Conservation (phyloP, 768 basidiomycete species). For the Leccinum subtestaceum region DNA sequence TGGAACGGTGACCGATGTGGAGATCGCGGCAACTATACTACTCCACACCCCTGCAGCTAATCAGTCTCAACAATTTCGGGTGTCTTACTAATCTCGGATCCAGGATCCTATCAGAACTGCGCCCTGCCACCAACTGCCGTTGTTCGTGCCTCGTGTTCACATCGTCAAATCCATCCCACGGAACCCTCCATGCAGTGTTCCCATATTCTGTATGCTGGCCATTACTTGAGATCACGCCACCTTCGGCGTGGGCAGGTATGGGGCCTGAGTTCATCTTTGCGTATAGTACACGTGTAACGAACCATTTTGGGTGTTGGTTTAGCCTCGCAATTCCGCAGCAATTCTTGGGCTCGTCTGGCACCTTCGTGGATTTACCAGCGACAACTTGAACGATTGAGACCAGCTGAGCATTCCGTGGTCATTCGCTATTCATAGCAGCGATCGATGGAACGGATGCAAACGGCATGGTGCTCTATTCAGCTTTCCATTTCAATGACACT, state of each 20-base stretch:
- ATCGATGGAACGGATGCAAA: conserved; percentile 13
- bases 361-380: not conserved
- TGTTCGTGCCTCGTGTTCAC: conserved; percentile 30
- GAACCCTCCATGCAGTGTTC: conserved; percentile 9
- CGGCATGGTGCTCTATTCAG: conserved; percentile 13
- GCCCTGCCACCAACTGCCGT: conserved; percentile 11
- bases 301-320: conserved; percentile 13
- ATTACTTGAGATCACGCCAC: conserved; percentile 11
- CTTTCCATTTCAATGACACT: conserved; percentile 12
- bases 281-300: conserved; percentile 20
- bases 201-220: conserved; percentile 6
- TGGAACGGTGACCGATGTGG: not conserved
- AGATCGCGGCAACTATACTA: conserved; percentile 1
- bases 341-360: not conserved
- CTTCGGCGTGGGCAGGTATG: conserved; percentile 13
- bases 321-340: conserved; percentile 7
- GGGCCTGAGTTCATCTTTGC: conserved; percentile 17
- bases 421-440: conserved; percentile 4
- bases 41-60: not conserved
- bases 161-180: conserved; percentile 19
- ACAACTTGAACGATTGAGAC: not conserved
- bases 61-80: not conserved
- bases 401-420: conserved; percentile 1
- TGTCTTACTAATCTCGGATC: conserved; percentile 14
- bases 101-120: conserved; percentile 6